Base-by-base conservation (phyloP, 495 filamentous ascomycete species). In the Aspergillus sparsus region DNA sequence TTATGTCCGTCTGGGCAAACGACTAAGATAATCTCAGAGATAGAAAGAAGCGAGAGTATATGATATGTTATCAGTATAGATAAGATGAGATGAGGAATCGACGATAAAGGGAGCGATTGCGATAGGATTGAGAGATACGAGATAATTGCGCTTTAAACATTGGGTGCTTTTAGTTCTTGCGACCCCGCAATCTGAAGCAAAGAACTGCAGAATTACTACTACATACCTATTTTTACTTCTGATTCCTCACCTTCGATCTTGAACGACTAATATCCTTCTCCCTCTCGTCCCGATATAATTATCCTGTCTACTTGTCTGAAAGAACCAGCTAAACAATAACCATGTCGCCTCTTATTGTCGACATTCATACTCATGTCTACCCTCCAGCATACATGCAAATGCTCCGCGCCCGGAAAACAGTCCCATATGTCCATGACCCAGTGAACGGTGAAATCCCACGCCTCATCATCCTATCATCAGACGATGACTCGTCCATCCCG, bases 331-430 rank as follows among this genome's bases (percentile, higher is more conserved):
- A 51, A 18, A 27, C 16, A 33, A 34, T 57, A 53, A 66, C 42
- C 49, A 73, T 74, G 71, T 53, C 65, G 32, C 49, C 64, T 42
- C 62, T 79, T 8, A 79, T 92, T 37, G 89, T 97, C 46, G 93
- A 97, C 74, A 83, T 97, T 67, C 93, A 97, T 77, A 97, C 93
- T 11, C 93, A 98, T 80, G 86, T 97, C 77, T 97, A 97, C 72
- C 90, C 92, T 0, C 89, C 89, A 0, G 81, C 84, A 8, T 98
- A 93, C 74, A 85, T 97, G 79, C 71, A 82, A 55, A 85, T 97
- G 68, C 86, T 98, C 31, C 84, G 87, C 66, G 85, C 84, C 27
- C 88, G 93, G 57, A 82, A 77, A 53, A 82, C 78, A 36, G 88
- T 96, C 55, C 93, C 93, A 15, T 90, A 96, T 58, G 83, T 98